A percentile compares a stretch with the other conserved stretches of the same genome.
These are phyloP conservation scores for Yarrowia sp. DNA, from an alignment of 805 yeast genomes.

Conservation along the genomic window DNA sequence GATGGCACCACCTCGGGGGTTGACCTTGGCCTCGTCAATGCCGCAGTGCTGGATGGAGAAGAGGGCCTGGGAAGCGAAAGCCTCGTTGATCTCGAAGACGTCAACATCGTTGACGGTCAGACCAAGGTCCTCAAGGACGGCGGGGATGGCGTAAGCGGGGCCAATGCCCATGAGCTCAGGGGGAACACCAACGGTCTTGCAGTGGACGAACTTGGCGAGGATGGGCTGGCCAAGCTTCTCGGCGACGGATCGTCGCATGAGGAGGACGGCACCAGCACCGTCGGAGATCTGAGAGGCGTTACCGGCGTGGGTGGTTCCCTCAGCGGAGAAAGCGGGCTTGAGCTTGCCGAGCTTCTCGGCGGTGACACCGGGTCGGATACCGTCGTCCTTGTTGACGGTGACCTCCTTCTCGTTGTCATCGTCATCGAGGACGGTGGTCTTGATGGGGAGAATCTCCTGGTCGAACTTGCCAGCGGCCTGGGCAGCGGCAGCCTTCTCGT, in stretches of 20 bases:
- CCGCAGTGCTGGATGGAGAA: conserved; percentile 66
- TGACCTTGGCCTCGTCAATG: conserved; percentile 68
- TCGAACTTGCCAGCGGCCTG: conserved; percentile 68
- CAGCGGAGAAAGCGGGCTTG: conserved; percentile 80
- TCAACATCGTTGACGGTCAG: conserved; percentile 63
- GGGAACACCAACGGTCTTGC: conserved; percentile 86
- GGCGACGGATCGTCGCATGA: conserved; percentile 85
- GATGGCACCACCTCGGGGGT: conserved; percentile 95
- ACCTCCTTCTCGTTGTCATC: conserved; percentile 57
- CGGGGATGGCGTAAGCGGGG: conserved; percentile 94
- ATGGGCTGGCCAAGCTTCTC: conserved; percentile 67
- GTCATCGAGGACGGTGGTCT: conserved; percentile 54
- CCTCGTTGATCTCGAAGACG: conserved; percentile 89
- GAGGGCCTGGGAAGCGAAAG: conserved; percentile 92
- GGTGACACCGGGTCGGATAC: conserved; percentile 85
- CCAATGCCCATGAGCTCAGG: conserved; percentile 98
- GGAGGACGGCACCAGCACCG: conserved; percentile 88
- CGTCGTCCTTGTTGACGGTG: conserved; percentile 71
- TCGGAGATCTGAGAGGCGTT: conserved; percentile 95
- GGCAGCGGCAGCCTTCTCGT: conserved; percentile 79
- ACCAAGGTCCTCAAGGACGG: conserved; percentile 61
- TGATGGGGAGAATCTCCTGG: conserved; percentile 85
- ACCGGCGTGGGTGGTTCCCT: conserved; percentile 92
- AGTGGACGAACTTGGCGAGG: conserved; percentile 75
- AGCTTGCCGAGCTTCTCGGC: conserved; percentile 69